Conservation (phyloP, 306 rosid species). For the Bauhinia variegata region DNA sequence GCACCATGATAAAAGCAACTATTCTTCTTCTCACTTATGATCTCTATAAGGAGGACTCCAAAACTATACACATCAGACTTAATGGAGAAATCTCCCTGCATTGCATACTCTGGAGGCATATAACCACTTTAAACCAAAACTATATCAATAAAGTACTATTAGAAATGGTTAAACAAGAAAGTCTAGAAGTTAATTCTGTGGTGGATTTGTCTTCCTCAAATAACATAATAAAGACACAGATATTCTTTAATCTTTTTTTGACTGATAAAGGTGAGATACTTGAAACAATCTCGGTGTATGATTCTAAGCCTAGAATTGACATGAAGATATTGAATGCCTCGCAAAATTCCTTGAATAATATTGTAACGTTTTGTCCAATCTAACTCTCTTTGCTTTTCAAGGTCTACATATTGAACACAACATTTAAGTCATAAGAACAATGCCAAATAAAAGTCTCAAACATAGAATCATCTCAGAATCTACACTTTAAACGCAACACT, state of each 20-base stretch:
- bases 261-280: too few relatives aligned
- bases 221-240: too few relatives aligned
- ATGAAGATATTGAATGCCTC: constrained; percentile 44
- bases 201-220: too few relatives aligned
- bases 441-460: too few relatives aligned
- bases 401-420: constrained; percentile 26
- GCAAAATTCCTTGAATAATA: constrained; percentile 41
- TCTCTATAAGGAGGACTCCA: constrained; percentile 38
- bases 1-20: constrained; percentile 6
- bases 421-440: not conserved
- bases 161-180: too few relatives aligned
- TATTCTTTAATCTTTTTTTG: too few relatives aligned
- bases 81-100: constrained; percentile 18
- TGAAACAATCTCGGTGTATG: constrained; percentile 50
- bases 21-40: constrained; percentile 31
- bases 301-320: constrained; percentile 46
- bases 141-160: too few relatives aligned
- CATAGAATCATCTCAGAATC: too few relatives aligned
- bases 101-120: constrained; percentile 41
- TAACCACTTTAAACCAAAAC: constrained; percentile 28
- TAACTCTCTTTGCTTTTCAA: constrained; percentile 10
- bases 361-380: constrained; percentile 35
- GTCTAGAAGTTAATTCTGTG: not conserved
- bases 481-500: too few relatives aligned
- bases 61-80: constrained; percentile 38